Percentiles rank a stretch among this genome's conserved stretches.
Evolutionary conservation across 805 yeast genomes (phyloP).

Genomic region (Nakazawaea ishiwadae): DNA sequence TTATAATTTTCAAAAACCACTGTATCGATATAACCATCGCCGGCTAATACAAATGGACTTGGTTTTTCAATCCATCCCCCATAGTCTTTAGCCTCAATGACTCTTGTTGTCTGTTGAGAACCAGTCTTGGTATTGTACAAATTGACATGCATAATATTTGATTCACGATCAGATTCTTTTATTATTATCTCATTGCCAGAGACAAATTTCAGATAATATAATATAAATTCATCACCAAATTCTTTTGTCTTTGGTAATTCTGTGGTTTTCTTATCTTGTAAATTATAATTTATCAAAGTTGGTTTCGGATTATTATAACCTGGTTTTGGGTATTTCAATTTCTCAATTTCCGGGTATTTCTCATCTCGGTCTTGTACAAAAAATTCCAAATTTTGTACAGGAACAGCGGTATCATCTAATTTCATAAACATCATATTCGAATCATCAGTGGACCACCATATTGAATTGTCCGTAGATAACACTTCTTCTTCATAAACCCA

Average conservation of each 20-base stretch:
- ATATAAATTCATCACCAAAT: slow-evolving; percentile 42
- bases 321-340: slow-evolving; percentile 68
- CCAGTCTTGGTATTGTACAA: slow-evolving; percentile 29
- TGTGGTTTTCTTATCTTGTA: slow-evolving; percentile 21
- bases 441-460: slow-evolving; percentile 76
- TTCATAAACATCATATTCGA: slow-evolving; percentile 47
- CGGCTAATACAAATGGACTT: slow-evolving; percentile 29
- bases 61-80: slow-evolving; percentile 59
- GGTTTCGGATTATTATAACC: slow-evolving; percentile 59
- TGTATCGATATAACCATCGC: slow-evolving; percentile 60
- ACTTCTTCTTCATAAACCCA: slow-evolving; percentile 89
- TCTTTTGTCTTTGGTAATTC: slow-evolving; percentile 24
- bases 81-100: slow-evolving; percentile 37
- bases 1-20: slow-evolving; percentile 50
- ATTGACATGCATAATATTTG: slow-evolving; percentile 50
- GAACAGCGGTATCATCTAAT: slow-evolving; percentile 58
- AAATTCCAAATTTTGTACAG: slow-evolving; percentile 44
- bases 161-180: slow-evolving; percentile 60
- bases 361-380: slow-evolving; percentile 34
- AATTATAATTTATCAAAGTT: slow-evolving; percentile 38
- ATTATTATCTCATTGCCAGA: slow-evolving; percentile 42
- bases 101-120: slow-evolving; percentile 34
- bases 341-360: slow-evolving; percentile 41
- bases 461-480: slow-evolving; percentile 46
- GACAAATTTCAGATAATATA: slow-evolving; percentile 64